Conservation (phyloP, 768 basidiomycete genomes). For the Astraeus odoratus region DNA sequence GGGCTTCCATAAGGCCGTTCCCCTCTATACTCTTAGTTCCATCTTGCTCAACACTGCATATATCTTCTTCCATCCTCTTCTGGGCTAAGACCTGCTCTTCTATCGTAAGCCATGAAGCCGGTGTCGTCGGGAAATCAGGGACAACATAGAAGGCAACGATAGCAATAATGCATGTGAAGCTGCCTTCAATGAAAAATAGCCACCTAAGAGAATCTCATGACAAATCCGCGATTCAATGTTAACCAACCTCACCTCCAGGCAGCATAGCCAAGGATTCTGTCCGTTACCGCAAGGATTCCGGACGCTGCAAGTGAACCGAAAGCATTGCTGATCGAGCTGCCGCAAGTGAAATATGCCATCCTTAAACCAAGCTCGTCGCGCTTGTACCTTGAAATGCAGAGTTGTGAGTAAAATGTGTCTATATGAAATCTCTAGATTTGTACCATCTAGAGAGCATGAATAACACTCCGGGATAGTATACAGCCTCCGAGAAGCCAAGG, state of each 20-base stretch:
- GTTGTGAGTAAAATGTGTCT: not conserved
- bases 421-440: not conserved
- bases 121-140: slow-evolving; percentile 65
- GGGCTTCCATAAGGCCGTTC: slow-evolving; percentile 47
- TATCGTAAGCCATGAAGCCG: slow-evolving; percentile 50
- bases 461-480: slow-evolving; percentile 61
- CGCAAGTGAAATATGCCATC: slow-evolving; percentile 61
- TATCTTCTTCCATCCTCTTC: slow-evolving; percentile 56
- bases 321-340: slow-evolving; percentile 71
- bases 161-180: slow-evolving; percentile 46
- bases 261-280: slow-evolving; percentile 54
- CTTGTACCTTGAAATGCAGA: slow-evolving; percentile 37
- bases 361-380: slow-evolving; percentile 61
- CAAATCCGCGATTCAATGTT: not conserved
- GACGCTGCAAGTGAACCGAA: slow-evolving; percentile 75
- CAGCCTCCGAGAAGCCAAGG: slow-evolving; percentile 66
- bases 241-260: slow-evolving; percentile 60
- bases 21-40: slow-evolving; percentile 30
- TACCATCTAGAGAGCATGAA: slow-evolving; percentile 64
- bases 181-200: slow-evolving; percentile 64
- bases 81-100: slow-evolving; percentile 49
- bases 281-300: slow-evolving; percentile 65
- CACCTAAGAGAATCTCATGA: slow-evolving; percentile 35
- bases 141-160: slow-evolving; percentile 52
- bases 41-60: slow-evolving; percentile 42